phyloP scores from a whole-genome alignment of 2,329 filamentous ascomycete genomes.

The Fusarium sp. region DNA sequence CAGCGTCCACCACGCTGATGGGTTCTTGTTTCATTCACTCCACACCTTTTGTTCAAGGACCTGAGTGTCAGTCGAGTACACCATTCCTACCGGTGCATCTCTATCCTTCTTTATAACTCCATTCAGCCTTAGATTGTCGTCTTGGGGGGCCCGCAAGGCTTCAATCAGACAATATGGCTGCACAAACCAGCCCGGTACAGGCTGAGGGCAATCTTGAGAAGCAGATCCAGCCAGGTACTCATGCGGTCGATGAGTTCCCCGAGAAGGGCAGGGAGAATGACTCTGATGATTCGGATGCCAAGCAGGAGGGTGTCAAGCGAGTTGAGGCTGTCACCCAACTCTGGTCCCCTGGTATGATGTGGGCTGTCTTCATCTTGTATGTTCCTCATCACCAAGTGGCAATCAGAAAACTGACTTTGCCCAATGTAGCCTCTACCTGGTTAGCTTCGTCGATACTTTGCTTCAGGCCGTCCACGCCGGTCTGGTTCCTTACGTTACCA shows the following conservation, averaged over 20 bases:
- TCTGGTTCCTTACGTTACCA: conserved; percentile 73
- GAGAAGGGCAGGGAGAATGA: conserved; percentile 29
- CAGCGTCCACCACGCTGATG: not conserved
- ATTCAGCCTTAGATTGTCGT: not conserved
- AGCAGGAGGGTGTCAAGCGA: conserved; percentile 54
- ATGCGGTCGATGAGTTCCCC: conserved; percentile 13
- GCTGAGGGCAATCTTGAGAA: conserved; percentile 31
- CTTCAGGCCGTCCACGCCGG: conserved; percentile 55
- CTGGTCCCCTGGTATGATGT: conserved; percentile 53
- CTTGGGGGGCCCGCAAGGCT: not conserved
- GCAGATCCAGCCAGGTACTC: conserved; percentile 24
- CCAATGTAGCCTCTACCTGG: conserved; percentile 52
- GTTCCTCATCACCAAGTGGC: conserved; percentile 9
- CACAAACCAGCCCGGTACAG: conserved; percentile 7
- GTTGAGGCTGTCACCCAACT: conserved; percentile 55
- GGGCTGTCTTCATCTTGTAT: conserved; percentile 55
- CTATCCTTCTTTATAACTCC: not conserved
- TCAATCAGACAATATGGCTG: conserved; percentile 6
- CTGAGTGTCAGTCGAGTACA: conserved; percentile 6
- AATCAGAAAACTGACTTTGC: conserved; percentile 1
- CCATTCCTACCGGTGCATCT: not conserved
- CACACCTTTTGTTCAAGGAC: conserved; percentile 10
- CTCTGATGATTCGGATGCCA: conserved; percentile 43
- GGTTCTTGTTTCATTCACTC: not conserved
- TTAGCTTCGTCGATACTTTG: conserved; percentile 54